Conservation (phyloP, 192 early-diverging fungal genomes). For the Backusella circina region DNA sequence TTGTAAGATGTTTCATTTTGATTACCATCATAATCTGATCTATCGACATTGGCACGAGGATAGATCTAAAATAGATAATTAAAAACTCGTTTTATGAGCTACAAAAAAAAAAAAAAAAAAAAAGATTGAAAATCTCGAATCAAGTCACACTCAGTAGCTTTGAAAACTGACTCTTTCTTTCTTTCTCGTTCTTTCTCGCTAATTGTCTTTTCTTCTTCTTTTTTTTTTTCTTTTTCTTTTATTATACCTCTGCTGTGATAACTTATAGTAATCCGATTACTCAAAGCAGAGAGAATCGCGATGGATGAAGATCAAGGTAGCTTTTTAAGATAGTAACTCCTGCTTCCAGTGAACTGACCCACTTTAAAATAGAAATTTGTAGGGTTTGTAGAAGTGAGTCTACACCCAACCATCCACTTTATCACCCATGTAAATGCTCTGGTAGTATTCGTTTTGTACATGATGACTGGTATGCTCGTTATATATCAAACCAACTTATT, state of each 20-base stretch:
- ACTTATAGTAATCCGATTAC: not conserved
- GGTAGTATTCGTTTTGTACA: constrained; percentile 96
- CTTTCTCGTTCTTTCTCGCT: constrained; percentile 1
- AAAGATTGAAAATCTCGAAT: too few relatives aligned
- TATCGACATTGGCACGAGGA: constrained; percentile 56
- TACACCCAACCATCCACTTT: constrained; percentile 80
- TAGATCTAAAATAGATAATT: constrained; percentile 52
- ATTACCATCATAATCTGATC: constrained; percentile 58
- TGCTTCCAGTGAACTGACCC: not conserved
- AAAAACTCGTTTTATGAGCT: not conserved
- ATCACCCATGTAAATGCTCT: constrained; percentile 93
- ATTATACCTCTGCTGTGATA: not conserved
- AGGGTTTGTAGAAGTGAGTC: constrained; percentile 78
- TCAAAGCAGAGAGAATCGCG: not conserved
- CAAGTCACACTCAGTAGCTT: not conserved
- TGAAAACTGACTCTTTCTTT: not conserved
- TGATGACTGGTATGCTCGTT: constrained; percentile 68
- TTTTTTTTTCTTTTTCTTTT: not conserved
- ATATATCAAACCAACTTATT: not conserved
- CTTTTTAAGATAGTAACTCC: not conserved
- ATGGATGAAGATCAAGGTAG: constrained; percentile 24
- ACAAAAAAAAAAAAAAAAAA: not conserved
- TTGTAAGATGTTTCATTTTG: too few relatives aligned
- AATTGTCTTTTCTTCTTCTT: not conserved
- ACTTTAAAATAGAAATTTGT: constrained; percentile 56